Percentiles rank a stretch among this genome's conserved stretches.
Conservation (phyloP, 1,139 yeast genomes). For the Saccharomyces hybrid region DNA sequence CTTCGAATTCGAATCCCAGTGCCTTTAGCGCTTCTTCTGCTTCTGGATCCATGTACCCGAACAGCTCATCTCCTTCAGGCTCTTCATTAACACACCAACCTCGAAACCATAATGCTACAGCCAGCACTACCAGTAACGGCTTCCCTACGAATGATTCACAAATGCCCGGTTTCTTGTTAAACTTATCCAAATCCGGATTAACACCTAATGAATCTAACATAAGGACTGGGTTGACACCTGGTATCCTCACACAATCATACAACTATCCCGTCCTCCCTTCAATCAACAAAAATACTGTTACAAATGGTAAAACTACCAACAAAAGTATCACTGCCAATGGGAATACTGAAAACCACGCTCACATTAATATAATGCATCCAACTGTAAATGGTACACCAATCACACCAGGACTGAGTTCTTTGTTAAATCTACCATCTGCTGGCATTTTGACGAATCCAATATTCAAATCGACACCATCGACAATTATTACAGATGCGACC, state of each 20-base stretch:
- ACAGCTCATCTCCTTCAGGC: neutral
- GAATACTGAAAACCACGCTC: constrained; percentile 1
- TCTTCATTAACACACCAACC: neutral
- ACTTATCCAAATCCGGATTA: constrained; percentile 47
- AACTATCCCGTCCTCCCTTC: constrained; percentile 28
- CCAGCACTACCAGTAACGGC: neutral
- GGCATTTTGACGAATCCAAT: neutral
- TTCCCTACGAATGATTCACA: constrained; percentile 4
- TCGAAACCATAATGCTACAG: neutral
- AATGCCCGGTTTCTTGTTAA: constrained; percentile 22
- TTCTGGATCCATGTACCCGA: constrained; percentile 6
- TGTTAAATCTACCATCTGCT: constrained; percentile 10
- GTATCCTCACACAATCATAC: constrained; percentile 22
- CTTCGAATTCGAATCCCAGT: constrained; percentile 1
- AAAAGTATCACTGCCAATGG: constrained; percentile 11
- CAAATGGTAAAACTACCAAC: constrained; percentile 23
- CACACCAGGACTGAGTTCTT: constrained; percentile 40
- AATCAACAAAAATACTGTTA: constrained; percentile 40
- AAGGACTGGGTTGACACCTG: constrained; percentile 59
- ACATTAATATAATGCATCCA: neutral
- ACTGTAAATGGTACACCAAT: constrained; percentile 15
- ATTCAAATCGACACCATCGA: constrained; percentile 20
- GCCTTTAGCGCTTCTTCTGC: constrained; percentile 20
- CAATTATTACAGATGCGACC: constrained; percentile 28
- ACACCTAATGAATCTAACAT: constrained; percentile 64